These are phyloP conservation scores for Crepidotus sp. DNA, from an alignment of 1,284 basidiomycete species.

Conservation along the genomic window DNA sequence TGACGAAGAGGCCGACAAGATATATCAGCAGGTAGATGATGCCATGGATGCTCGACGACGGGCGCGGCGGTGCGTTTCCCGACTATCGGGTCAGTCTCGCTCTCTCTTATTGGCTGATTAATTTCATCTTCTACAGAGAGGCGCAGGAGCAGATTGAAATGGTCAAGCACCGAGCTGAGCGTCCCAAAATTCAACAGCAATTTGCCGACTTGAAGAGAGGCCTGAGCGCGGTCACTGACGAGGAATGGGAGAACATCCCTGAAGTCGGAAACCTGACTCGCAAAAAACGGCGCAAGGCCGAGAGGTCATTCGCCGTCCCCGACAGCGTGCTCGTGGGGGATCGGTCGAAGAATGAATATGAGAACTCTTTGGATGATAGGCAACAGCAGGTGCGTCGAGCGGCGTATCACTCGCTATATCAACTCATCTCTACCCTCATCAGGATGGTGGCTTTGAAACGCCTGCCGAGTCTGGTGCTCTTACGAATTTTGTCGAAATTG, in stretches of 20 bases:
- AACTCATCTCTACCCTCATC: constrained; percentile 8
- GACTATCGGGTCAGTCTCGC: constrained; percentile 30
- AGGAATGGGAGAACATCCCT: constrained; percentile 91
- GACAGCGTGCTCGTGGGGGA: constrained; percentile 89
- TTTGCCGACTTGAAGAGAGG: constrained; percentile 95
- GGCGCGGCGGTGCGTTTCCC: constrained; percentile 60
- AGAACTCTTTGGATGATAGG: constrained; percentile 60
- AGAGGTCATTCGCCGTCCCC: constrained; percentile 82
- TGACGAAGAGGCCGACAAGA: constrained; percentile 94
- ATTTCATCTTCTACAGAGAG: constrained; percentile 44
- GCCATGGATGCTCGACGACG: constrained; percentile 85
- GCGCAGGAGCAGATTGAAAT: constrained; percentile 67
- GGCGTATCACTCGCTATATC: background rate
- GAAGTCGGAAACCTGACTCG: constrained; percentile 95
- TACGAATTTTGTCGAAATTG: constrained; percentile 97
- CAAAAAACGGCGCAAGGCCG: constrained; percentile 83
- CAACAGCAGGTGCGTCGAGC: constrained; percentile 55
- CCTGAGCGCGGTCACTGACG: constrained; percentile 77
- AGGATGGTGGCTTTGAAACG: constrained; percentile 69
- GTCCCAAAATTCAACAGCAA: constrained; percentile 86
- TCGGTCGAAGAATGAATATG: constrained; percentile 65
- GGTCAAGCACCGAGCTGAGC: constrained; percentile 65
- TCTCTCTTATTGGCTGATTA: constrained; percentile 25
- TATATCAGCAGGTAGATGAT: constrained; percentile 86
- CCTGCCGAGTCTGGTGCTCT: constrained; percentile 72